Evolutionary conservation across 2,329 filamentous ascomycete species (phyloP).

Genomic region (Colletotrichum salicis): DNA sequence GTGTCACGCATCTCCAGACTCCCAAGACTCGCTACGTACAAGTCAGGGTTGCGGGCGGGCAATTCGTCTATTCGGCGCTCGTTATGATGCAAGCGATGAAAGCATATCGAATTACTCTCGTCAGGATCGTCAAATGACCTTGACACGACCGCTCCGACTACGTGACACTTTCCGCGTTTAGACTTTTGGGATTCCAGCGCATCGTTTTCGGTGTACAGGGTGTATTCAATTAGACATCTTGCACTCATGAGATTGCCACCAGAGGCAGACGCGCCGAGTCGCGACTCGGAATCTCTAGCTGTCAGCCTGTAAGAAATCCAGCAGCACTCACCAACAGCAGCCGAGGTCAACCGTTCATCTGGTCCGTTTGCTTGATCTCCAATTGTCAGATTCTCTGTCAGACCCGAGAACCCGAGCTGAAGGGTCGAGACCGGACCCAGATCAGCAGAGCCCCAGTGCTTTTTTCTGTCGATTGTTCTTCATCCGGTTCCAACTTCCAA

Average conservation of each 20-base stretch:
- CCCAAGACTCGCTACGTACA: background rate
- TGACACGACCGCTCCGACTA: background rate
- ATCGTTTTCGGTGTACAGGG: background rate
- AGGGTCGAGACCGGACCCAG: background rate
- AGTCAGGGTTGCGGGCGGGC: background rate
- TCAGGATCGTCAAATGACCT: constrained; percentile 8
- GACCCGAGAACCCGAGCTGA: background rate
- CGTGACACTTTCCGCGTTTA: background rate
- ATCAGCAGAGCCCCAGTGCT: background rate
- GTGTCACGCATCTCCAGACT: background rate
- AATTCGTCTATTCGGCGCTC: background rate
- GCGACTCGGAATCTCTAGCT: background rate
- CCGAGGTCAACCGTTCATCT: background rate
- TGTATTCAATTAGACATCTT: background rate
- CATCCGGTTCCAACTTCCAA: background rate
- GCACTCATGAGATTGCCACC: background rate
- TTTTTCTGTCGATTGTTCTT: background rate
- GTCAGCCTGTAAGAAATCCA: background rate
- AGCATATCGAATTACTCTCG: background rate
- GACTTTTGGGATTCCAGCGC: background rate
- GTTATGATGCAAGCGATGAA: background rate
- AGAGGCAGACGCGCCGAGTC: background rate
- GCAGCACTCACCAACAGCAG: background rate
- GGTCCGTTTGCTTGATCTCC: background rate
- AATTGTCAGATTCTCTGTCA: background rate